Conservation (phyloP, 139 green algal species). For the Chlorella sp. region DNA sequence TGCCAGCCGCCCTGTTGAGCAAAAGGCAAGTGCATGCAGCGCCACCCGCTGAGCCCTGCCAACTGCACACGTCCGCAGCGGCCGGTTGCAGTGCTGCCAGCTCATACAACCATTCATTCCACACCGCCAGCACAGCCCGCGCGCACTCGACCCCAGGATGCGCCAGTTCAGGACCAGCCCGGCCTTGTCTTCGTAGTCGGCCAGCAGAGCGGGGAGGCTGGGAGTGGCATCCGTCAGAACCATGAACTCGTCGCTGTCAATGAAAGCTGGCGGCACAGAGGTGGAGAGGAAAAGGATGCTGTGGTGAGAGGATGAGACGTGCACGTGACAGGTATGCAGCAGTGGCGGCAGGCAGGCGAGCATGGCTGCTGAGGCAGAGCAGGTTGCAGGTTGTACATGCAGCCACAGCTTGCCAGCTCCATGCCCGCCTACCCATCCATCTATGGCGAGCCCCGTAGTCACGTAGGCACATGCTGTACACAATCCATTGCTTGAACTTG, state of each 20-base stretch:
- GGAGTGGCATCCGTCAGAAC: neutral
- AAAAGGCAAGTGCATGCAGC: too few species aligned
- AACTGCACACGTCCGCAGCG: too few species aligned
- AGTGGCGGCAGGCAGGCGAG: neutral
- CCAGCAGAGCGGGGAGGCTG: conserved; percentile 5
- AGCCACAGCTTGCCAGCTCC: neutral
- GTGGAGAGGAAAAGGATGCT: neutral
- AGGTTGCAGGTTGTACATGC: neutral
- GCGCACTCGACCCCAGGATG: neutral
- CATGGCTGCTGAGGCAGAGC: too few species aligned
- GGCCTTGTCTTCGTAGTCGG: neutral
- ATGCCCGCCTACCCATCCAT: neutral
- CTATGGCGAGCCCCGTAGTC: neutral
- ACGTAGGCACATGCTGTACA: conserved; percentile 9
- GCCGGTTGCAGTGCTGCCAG: too few species aligned
- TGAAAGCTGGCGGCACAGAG: neutral
- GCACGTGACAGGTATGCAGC: too few species aligned
- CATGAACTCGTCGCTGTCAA: conserved; percentile 8
- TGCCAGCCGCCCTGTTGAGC: too few species aligned
- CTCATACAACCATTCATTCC: too few species aligned
- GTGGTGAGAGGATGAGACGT: too few species aligned
- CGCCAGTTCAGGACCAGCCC: conserved; percentile 14
- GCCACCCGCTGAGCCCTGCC: too few species aligned
- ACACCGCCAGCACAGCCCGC: neutral
- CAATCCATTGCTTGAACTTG: conserved; percentile 21